A percentile compares a stretch with the other conserved stretches of the same genome.
These are phyloP conservation scores for Penicillium sp. DNA, from an alignment of 2,329 filamentous ascomycete genomes.

Conservation along the genomic window DNA sequence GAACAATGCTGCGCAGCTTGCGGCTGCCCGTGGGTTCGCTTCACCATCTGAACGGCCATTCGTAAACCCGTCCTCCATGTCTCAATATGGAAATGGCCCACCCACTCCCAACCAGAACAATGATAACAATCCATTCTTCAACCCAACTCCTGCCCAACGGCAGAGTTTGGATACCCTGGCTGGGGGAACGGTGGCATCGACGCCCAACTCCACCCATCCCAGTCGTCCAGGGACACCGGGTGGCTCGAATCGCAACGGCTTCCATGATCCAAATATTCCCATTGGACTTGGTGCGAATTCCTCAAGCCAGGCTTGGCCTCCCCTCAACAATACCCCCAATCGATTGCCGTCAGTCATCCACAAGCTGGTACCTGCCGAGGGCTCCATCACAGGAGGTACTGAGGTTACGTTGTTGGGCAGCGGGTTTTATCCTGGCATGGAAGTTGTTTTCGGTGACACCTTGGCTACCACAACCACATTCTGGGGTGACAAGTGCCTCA, in stretches of 20 bases:
- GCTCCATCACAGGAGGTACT: slow-evolving; percentile 76
- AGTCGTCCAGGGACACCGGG: slow-evolving; percentile 76
- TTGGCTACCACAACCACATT: slow-evolving; percentile 71
- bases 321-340: slow-evolving; percentile 52
- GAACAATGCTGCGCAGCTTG: slow-evolving; percentile 42
- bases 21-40: slow-evolving; percentile 36
- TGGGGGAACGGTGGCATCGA: slow-evolving; percentile 66
- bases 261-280: slow-evolving; percentile 35
- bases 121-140: slow-evolving; percentile 59
- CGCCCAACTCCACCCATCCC: slow-evolving; percentile 67
- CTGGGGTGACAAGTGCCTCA: slow-evolving; percentile 76
- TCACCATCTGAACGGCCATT: slow-evolving; percentile 48
- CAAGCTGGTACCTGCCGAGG: slow-evolving; percentile 79
- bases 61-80: slow-evolving; percentile 43
- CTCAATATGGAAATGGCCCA: slow-evolving; percentile 58
- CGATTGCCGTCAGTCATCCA: slow-evolving; percentile 65
- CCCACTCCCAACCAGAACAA: slow-evolving; percentile 63
- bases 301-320: slow-evolving; percentile 52
- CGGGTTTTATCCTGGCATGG: slow-evolving; percentile 73
- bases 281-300: slow-evolving; percentile 44
- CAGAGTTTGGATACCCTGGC: slow-evolving; percentile 65
- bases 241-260: slow-evolving; percentile 44
- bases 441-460: slow-evolving; percentile 78
- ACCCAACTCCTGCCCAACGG: slow-evolving; percentile 54
- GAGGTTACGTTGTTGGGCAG: slow-evolving; percentile 83